Evolutionary conservation across 805 yeast species (phyloP), one percentile per base, ranked within the genome.

Genomic region (Hanseniaspora valbyensis): DNA sequence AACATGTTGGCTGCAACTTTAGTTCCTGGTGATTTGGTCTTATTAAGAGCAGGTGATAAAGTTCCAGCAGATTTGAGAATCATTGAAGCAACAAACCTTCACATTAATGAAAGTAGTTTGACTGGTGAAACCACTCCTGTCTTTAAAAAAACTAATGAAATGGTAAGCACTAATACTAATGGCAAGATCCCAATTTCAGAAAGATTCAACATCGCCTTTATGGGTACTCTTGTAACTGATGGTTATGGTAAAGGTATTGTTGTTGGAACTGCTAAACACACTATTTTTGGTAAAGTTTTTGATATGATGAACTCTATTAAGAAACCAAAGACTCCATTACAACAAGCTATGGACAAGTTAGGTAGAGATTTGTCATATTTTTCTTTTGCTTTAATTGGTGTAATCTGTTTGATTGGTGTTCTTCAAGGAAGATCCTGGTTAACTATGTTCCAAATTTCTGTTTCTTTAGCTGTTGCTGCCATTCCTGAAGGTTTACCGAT

Each of bases 401-500:
- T 83, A n/a, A 92, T 92, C 61, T 90, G 96, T 59, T 61, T 92
- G 21, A 74, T 92, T 57, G 99, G 98, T 53, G 73, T 92, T 19
- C 53, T 86, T 43, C 95, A 92, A 69, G 97, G 98, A 44, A 82
- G 95, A 55, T 75, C 84, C 9, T 89, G 96, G 96, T 74, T 92
- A 52, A 97, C 92, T 55, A 92, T 94, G 96, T 90, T 92, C 68
- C 96, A 90, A 65, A 88, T 92, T 53, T 86, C 96, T 1, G 99
- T 92, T 9, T 88, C 96, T 1, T 72, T 92, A 55, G 99, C 98
- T 2, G 99, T 92, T 18, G 99, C 99, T 45, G 98, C 98, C 3
- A 92, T 92, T 58, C 99, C 99, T 4, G 99, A 92, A 67, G 99
- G 99, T 50, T 75, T 92, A 57, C 98, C 99, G 0, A 92, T 92